Conservation (phyloP, 1,139 yeast species). For the Geotrichum phurueaensis region DNA sequence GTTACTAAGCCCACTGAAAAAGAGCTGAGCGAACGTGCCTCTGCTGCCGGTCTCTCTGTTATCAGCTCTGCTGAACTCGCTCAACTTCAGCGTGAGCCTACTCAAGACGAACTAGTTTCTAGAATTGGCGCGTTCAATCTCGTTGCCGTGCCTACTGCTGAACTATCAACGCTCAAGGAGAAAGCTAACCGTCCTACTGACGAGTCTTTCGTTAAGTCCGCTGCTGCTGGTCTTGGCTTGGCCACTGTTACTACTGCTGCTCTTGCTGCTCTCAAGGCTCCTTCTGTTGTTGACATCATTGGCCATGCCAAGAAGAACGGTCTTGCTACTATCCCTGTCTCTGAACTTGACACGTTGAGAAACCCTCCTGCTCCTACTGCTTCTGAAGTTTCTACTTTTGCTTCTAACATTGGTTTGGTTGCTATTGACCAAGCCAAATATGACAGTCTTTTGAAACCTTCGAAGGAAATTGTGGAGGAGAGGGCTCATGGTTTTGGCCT, state of each 20-base stretch:
- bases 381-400: constrained; percentile 22
- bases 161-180: constrained; percentile 31
- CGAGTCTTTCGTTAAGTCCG: constrained; percentile 22
- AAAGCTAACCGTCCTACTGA: constrained; percentile 30
- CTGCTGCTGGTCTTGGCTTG: constrained; percentile 28
- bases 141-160: constrained; percentile 33
- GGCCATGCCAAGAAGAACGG: constrained; percentile 32
- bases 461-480: constrained; percentile 22
- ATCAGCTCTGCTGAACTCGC: constrained; percentile 31
- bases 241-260: constrained; percentile 35
- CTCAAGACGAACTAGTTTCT: constrained; percentile 6
- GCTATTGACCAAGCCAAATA: constrained; percentile 25
- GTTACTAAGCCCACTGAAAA: constrained; percentile 22
- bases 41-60: constrained; percentile 33
- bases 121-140: constrained; percentile 38
- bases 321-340: constrained; percentile 23
- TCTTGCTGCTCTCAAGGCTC: constrained; percentile 23
- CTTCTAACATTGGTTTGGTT: constrained; percentile 28
- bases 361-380: constrained; percentile 23
- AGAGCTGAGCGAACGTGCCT: constrained; percentile 3
- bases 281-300: constrained; percentile 26
- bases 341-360: constrained; percentile 21
- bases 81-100: constrained; percentile 11
- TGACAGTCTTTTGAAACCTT: constrained; percentile 23
- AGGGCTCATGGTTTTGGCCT: constrained; percentile 20